Conservation (phyloP, 129 eudicot genomes). For the Rutidosis leptorrhynchoides region DNA sequence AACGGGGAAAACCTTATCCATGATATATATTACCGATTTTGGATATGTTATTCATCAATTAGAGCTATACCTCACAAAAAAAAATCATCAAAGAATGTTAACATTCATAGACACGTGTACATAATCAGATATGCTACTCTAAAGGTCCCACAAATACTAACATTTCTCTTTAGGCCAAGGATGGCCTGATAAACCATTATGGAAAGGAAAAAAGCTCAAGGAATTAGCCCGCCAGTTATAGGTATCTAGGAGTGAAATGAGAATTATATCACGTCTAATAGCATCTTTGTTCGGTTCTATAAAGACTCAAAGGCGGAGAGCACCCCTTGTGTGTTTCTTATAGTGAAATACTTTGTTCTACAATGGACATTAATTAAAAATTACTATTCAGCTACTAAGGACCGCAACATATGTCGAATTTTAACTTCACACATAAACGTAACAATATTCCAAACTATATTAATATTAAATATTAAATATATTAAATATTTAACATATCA, state of each 20-base stretch:
- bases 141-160: conserved; percentile 8
- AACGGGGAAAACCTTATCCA: no score
- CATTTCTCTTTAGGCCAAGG: conserved; percentile 1
- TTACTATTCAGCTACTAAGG: background rate
- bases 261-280: background rate
- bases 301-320: background rate
- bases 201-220: background rate
- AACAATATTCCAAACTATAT: background rate
- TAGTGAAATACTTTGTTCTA: background rate
- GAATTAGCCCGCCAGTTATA: background rate
- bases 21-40: no score
- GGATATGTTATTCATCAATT: no score
- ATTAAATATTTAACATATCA: no score
- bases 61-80: no score
- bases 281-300: background rate
- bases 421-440: conserved; percentile 3
- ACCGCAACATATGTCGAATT: background rate
- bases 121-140: conserved; percentile 3
- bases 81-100: no score
- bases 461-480: no score
- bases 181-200: background rate
- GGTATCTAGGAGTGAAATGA: conserved; percentile 12
- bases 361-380: conserved; percentile 1
- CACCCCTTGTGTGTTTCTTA: background rate
- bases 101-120: background rate